These are phyloP conservation scores for Boehmeria nivea DNA, from an alignment of 306 rosid species.

Conservation along the genomic window DNA sequence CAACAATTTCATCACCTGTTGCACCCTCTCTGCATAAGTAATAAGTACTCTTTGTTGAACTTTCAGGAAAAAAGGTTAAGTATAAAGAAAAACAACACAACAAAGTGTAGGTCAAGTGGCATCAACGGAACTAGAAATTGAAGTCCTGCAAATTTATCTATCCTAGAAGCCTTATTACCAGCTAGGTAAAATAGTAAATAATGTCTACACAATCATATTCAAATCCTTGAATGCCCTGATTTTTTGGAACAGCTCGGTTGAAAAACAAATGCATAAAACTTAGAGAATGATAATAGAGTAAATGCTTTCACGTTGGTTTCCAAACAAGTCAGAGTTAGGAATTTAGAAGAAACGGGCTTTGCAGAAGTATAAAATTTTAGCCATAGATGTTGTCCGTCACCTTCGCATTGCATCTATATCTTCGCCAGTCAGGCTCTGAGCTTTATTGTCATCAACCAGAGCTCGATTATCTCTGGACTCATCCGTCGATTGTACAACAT, in stretches of 20 bases:
- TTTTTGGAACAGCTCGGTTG: too few relatives aligned
- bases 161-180: too few relatives aligned
- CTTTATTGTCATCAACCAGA: constrained; percentile 68
- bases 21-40: constrained; percentile 69
- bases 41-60: background rate
- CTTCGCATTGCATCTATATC: constrained; percentile 73
- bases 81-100: background rate
- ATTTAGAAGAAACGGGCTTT: background rate
- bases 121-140: too few relatives aligned
- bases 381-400: constrained; percentile 46
- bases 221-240: too few relatives aligned
- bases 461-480: constrained; percentile 69
- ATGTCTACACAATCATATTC: too few relatives aligned
- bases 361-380: too few relatives aligned
- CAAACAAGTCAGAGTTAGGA: background rate
- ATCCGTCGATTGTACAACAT: constrained; percentile 31
- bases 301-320: background rate
- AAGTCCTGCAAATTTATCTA: too few relatives aligned
- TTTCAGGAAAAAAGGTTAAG: background rate
- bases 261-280: too few relatives aligned
- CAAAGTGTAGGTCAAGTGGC: background rate
- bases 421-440: constrained; percentile 83
- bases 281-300: too few relatives aligned
- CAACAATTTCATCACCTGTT: constrained; percentile 80
- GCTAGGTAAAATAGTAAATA: too few relatives aligned